phyloP scores from a whole-genome alignment of 495 filamentous ascomycete species.

The Pseudomonodictys pantanalensis region DNA sequence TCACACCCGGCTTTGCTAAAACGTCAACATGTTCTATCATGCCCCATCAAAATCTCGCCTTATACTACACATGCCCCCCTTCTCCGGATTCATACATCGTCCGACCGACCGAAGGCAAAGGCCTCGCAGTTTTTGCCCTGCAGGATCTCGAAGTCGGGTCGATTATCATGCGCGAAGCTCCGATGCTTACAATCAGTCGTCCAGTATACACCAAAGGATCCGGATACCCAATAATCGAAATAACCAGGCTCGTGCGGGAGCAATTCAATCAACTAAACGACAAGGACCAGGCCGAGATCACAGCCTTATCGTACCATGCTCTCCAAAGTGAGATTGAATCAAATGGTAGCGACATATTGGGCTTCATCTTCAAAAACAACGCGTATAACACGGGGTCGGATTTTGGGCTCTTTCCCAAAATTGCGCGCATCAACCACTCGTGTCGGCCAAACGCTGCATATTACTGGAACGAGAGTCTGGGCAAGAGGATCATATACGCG shows the following conservation, averaged over 20 bases:
- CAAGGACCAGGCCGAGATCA: background rate
- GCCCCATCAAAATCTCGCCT: no score
- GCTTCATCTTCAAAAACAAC: slow-evolving; percentile 44
- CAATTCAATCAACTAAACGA: background rate
- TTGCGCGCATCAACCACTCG: slow-evolving; percentile 45
- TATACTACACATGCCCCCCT: background rate
- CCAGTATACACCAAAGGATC: background rate
- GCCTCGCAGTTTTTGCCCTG: background rate
- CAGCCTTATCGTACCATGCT: background rate
- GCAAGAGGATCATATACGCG: slow-evolving; percentile 43
- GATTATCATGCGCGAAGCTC: background rate
- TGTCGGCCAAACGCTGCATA: slow-evolving; percentile 47
- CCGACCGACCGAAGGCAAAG: background rate
- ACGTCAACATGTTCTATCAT: no score
- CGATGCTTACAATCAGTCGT: background rate
- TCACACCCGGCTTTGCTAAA: no score
- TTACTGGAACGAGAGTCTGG: slow-evolving; percentile 41
- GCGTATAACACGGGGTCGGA: slow-evolving; percentile 40
- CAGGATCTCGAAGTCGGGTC: background rate
- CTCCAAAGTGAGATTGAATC: background rate
- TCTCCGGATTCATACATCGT: background rate
- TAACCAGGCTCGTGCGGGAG: background rate
- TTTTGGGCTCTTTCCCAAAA: slow-evolving; percentile 41
- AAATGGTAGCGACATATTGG: slow-evolving; percentile 31
- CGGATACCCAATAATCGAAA: background rate